Evolutionary conservation across 331 rosid genomes (phyloP), one percentile per base, ranked within the genome.

Genomic region (Cydonia oblonga): DNA sequence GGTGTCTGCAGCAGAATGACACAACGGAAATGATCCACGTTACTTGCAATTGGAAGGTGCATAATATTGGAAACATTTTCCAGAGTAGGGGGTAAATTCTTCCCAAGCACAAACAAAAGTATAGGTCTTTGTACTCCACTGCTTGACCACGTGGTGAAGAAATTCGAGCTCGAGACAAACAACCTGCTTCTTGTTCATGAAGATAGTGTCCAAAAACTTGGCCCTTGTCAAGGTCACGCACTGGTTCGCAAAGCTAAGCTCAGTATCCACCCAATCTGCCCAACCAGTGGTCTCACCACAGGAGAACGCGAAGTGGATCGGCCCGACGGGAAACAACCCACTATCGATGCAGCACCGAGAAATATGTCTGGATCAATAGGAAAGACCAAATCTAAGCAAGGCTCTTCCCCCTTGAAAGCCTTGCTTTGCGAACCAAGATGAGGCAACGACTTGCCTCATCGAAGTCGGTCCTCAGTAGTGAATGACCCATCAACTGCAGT

Each of bases 371-470:
- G 52, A 44, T 0, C 7, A 44, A 44, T 44, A 44, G 0, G 1
- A 44, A 0, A 0, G 19, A 15, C 3, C 0, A 0, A 44, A 5
- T 44, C 1, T 44, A 44, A 15, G n/a, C 1, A 44, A 44, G 19
- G 8, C 3, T 15, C 1, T 44, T 15, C 3, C 19, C 1, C n/a
- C 3, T 44, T 15, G 52, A 44, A 44, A 44, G 3, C 52, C 0
- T 44, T 44, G 1, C 19, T 44, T 44, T 44, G 3, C 14, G 2
- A 44, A 44, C 52, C 3, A 44, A 44, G 0, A 44, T 0, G 8
- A 44, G 3, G 52, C 0, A 0, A 0, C 0, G 0, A 8, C 3
- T 44, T 44, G 7, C 52, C 19, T 44, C 1, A 0, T 44, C 3
- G 7, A 44, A 15, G 52, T 44, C 3, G 0, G 3, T 5, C 7